Conservation (phyloP, 371 early-diverging fungal species). For the Rhizomucor pusillus region DNA sequence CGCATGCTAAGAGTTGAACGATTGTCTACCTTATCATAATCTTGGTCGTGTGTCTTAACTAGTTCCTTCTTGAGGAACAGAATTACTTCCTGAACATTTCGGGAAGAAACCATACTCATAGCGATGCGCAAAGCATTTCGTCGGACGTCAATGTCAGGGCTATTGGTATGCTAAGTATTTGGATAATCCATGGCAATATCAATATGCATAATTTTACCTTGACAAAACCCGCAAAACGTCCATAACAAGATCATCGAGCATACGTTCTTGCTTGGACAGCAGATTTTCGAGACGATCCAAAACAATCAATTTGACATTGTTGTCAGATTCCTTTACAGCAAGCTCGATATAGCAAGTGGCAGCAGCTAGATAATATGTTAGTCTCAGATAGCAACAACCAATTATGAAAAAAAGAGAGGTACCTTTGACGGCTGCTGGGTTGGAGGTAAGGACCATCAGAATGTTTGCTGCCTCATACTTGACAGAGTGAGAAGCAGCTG, state of each 20-base stretch:
- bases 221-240: constrained; percentile 87
- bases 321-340: constrained; percentile 90
- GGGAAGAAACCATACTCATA: constrained; percentile 83
- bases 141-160: constrained; percentile 96
- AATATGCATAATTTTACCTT: constrained; percentile 38
- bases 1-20: background rate
- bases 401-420: constrained; percentile 8
- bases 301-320: constrained; percentile 96
- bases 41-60: constrained; percentile 83
- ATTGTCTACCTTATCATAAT: constrained; percentile 76
- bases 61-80: constrained; percentile 92
- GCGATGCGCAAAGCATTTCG: constrained; percentile 84
- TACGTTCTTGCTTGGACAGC: constrained; percentile 78
- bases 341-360: constrained; percentile 89
- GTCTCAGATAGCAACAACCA: background rate
- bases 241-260: constrained; percentile 90
- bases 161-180: constrained; percentile 17
- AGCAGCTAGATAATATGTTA: constrained; percentile 61
- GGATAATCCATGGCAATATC: background rate
- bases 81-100: constrained; percentile 94
- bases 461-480: constrained; percentile 97
- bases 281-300: constrained; percentile 88
- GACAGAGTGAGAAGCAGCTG: constrained; percentile 81
- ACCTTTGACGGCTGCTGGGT: constrained; percentile 89
- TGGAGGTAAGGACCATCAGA: constrained; percentile 81